Evolutionary conservation across 2,329 filamentous ascomycete species (phyloP).

Genomic region (Dryadomyces quercus-mongolicae): DNA sequence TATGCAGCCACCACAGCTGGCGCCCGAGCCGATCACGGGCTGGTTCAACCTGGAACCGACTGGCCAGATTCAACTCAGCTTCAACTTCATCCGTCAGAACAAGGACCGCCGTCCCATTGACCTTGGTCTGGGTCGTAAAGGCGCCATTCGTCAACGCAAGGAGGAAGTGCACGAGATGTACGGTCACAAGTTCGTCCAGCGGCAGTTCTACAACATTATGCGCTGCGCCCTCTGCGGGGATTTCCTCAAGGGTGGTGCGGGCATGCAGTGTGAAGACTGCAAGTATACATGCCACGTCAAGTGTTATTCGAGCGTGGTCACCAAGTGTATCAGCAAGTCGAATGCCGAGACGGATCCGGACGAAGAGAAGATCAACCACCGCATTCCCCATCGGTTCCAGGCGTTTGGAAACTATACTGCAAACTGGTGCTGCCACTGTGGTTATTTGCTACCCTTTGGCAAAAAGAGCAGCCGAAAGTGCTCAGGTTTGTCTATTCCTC

Average conservation of each 20-base stretch:
- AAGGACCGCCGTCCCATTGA: constrained; percentile 76
- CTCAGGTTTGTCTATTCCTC: constrained; percentile 47
- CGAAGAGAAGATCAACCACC: constrained; percentile 99
- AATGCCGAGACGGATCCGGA: constrained; percentile 97
- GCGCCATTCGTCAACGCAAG: constrained; percentile 92
- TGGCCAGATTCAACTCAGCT: constrained; percentile 78
- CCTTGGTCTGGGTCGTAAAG: constrained; percentile 83
- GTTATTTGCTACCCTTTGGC: constrained; percentile 87
- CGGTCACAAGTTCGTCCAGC: constrained; percentile 96
- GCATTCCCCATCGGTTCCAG: constrained; percentile 94
- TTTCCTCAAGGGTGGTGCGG: constrained; percentile 95
- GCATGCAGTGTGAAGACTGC: constrained; percentile 99
- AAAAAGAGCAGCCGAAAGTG: constrained; percentile 93
- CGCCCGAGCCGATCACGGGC: constrained; percentile 61
- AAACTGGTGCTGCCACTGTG: constrained; percentile 99
- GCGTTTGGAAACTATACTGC: constrained; percentile 96
- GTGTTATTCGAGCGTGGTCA: constrained; percentile 92
- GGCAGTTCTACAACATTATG: constrained; percentile 99
- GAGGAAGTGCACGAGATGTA: constrained; percentile 98
- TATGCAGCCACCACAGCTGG: constrained; percentile 32
- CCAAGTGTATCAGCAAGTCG: constrained; percentile 98
- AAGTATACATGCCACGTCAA: constrained; percentile 99
- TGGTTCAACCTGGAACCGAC: constrained; percentile 97
- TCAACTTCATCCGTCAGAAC: constrained; percentile 86
- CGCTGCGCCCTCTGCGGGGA: constrained; percentile 95